These are phyloP conservation scores for Tricholomella constricta DNA, from an alignment of 768 basidiomycete species.

Conservation along the genomic window DNA sequence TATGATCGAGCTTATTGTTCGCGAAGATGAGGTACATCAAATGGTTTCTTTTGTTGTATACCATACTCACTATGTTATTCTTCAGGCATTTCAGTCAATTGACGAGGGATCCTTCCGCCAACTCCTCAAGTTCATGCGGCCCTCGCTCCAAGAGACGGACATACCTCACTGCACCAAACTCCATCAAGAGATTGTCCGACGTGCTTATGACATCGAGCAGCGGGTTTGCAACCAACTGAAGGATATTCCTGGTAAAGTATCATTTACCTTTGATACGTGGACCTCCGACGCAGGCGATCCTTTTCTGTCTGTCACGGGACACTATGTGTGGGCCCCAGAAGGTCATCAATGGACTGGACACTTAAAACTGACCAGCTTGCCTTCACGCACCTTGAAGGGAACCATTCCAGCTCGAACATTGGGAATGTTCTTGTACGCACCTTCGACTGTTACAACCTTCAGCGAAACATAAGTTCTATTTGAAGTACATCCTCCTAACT, in stretches of 20 bases:
- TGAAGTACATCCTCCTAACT: neutral
- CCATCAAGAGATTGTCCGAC: neutral
- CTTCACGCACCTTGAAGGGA: conserved; percentile 6
- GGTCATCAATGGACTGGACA: conserved; percentile 4
- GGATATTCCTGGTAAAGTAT: neutral
- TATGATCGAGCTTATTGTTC: too few species aligned
- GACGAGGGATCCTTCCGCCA: too few species aligned
- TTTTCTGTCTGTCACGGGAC: conserved; percentile 4
- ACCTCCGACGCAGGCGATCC: conserved; percentile 8
- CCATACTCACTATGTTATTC: too few species aligned
- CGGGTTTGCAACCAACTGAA: neutral
- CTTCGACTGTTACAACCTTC: neutral
- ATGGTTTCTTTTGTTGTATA: too few species aligned
- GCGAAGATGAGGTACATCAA: too few species aligned
- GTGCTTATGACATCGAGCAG: neutral
- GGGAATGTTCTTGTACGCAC: neutral
- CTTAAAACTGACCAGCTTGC: neutral
- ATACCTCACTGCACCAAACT: neutral
- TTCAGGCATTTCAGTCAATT: too few species aligned
- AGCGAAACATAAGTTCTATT: neutral
- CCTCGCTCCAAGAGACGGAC: too few species aligned
- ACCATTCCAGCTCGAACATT: conserved; percentile 1
- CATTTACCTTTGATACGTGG: conserved; percentile 1
- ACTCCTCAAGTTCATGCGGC: too few species aligned
- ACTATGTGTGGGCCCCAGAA: conserved; percentile 8